A percentile compares a stretch with the other conserved stretches of the same genome.
Conservation (phyloP, 2,329 filamentous ascomycete genomes). For the Ophiocordyceps sinensis region DNA sequence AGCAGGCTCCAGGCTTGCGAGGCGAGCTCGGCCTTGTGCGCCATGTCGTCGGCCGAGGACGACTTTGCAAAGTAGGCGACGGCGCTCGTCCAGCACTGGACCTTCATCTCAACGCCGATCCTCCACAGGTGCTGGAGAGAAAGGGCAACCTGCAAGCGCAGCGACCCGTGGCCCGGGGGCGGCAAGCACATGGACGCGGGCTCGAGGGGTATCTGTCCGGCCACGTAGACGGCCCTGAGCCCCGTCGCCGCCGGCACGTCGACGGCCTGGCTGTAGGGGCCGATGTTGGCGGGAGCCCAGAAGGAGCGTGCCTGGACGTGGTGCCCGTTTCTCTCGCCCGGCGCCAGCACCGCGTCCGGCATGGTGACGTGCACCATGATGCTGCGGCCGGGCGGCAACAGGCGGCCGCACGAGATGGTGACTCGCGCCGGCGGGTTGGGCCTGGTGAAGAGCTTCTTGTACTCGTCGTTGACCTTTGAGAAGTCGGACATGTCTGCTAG, state of each 20-base stretch:
- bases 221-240: constrained; percentile 44
- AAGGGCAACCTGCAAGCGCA: constrained; percentile 48
- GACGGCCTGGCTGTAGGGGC: constrained; percentile 87
- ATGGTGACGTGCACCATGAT: constrained; percentile 43
- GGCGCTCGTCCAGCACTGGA: constrained; percentile 60
- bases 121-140: constrained; percentile 83
- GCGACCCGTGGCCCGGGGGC: constrained; percentile 18
- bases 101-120: constrained; percentile 56
- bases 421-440: constrained; percentile 78
- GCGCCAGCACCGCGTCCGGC: constrained; percentile 12
- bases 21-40: constrained; percentile 25
- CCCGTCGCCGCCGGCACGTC: constrained; percentile 23
- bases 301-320: constrained; percentile 92
- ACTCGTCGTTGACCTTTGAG: constrained; percentile 56
- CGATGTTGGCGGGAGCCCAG: constrained; percentile 97
- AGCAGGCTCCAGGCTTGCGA: constrained; percentile 32
- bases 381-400: constrained; percentile 44
- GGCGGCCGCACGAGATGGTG: constrained; percentile 62
- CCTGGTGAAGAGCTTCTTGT: constrained; percentile 56
- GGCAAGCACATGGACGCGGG: constrained; percentile 63
- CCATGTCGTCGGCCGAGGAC: constrained; percentile 11
- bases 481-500: constrained; percentile 75
- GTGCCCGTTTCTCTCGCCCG: constrained; percentile 40
- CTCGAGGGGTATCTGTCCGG: constrained; percentile 82
- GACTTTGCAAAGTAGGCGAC: constrained; percentile 55